phyloP scores from a whole-genome alignment of 164 flowering plant species.

The Stephania yunnanensis region DNA sequence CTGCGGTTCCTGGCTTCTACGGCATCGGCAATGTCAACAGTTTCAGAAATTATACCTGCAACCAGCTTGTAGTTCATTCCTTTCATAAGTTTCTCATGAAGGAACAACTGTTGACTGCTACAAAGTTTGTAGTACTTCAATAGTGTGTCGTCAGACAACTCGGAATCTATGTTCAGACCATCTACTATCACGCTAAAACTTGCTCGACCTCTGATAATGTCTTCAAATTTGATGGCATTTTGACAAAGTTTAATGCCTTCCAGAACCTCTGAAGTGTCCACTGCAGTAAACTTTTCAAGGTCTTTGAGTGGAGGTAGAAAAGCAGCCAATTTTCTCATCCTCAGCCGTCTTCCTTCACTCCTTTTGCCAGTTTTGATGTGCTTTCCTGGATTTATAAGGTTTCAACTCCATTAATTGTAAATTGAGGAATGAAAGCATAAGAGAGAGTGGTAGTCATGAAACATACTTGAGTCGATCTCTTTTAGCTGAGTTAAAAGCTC shows the following conservation, averaged over 20 bases:
- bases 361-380: no score
- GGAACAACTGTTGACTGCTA: constrained; percentile 27
- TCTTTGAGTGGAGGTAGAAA: not conserved
- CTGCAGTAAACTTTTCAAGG: constrained; percentile 16
- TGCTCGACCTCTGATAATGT: constrained; percentile 18
- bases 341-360: constrained; percentile 11
- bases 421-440: not conserved
- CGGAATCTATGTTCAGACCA: constrained; percentile 28
- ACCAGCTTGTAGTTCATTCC: constrained; percentile 26
- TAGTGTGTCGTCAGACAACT: constrained; percentile 22
- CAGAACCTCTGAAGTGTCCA: constrained; percentile 23
- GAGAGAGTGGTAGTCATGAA: not conserved
- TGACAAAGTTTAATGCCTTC: constrained; percentile 21
- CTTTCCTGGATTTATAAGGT: not conserved
- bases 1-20: constrained; percentile 28
- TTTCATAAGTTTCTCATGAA: constrained; percentile 26
- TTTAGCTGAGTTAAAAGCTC: not conserved
- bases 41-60: constrained; percentile 32
- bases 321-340: constrained; percentile 16
- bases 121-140: constrained; percentile 36
- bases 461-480: not conserved
- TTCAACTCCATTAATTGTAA: not conserved
- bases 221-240: constrained; percentile 16
- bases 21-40: constrained; percentile 31
- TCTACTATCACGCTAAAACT: constrained; percentile 27